A percentile compares a stretch with the other conserved stretches of the same genome.
These are phyloP conservation scores for Periconia sp. DNA, from an alignment of 2,329 filamentous ascomycete genomes.

Conservation along the genomic window DNA sequence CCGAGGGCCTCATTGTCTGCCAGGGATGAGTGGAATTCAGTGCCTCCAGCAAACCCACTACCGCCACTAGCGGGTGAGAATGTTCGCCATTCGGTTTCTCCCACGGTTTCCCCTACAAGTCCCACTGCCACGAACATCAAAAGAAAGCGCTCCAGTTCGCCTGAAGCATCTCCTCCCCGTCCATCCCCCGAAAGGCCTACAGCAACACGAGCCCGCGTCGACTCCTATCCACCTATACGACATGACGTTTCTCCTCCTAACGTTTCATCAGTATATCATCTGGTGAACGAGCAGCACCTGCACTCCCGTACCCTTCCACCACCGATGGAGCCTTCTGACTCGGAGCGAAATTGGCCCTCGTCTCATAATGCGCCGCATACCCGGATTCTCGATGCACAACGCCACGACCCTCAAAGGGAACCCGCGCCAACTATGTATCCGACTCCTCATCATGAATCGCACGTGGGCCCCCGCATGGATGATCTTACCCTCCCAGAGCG, in stretches of 20 bases:
- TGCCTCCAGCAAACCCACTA: constrained; percentile 6
- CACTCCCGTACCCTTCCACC: constrained; percentile 28
- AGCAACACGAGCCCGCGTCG: constrained; percentile 41
- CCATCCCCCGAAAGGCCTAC: constrained; percentile 34
- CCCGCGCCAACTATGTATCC: constrained; percentile 5
- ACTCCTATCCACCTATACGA: constrained; percentile 42
- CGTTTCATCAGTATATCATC: constrained; percentile 13
- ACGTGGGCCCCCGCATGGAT: constrained; percentile 9
- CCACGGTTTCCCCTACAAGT: constrained; percentile 26
- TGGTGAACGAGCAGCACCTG: constrained; percentile 26
- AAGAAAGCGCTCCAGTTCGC: constrained; percentile 68
- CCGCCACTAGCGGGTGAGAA: constrained; percentile 15
- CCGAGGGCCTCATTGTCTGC: constrained; percentile 19
- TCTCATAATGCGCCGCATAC: constrained; percentile 25
- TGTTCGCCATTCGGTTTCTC: constrained; percentile 25
- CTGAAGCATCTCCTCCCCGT: constrained; percentile 41
- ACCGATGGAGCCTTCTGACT: constrained; percentile 24
- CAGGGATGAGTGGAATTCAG: constrained; percentile 21
- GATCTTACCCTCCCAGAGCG: constrained; percentile 19
- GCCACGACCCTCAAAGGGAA: constrained; percentile 21
- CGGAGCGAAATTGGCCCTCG: constrained; percentile 33
- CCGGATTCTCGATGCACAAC: constrained; percentile 27
- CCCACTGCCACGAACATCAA: constrained; percentile 46
- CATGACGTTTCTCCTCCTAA: constrained; percentile 24
- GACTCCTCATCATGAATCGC: constrained; percentile 12